Evolutionary conservation across 73 alveolate species (phyloP), one percentile per base, ranked within the genome.

Genomic region (Stentor roeselii): DNA sequence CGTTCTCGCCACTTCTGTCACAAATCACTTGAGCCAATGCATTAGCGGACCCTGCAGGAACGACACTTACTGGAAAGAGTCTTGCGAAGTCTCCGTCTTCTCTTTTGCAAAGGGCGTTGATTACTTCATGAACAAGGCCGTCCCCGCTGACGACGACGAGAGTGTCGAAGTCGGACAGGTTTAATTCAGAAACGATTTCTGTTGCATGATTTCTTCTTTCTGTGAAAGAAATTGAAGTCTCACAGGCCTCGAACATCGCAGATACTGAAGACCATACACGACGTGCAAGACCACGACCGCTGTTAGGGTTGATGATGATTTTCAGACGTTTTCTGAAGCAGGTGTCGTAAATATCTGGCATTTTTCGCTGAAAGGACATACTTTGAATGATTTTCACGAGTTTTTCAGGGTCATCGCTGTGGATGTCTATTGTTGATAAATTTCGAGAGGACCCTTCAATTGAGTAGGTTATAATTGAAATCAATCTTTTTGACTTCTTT

Each of bases 1-100:
- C 87, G 42, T 90, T 92, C 83, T 95, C 99, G 32, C 95, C 95
- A 39, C 93, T 90, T 37, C 88, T 78, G 76, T 80, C 86, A 3
- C 95, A 86, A 15, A 95, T 87, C 59, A 95, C 93, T 59, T 93
- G 92, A 3, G 93, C 94, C 21, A 93, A 77, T 0, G 97, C 99
- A 89, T 95, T 91, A 50, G 97, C 95, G 76, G 98, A 83, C 3
- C 99, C 99, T 15, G 96, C 99, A 0, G 99, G 99, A 61, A 95
- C 84, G 32, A 92, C 76, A 3, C 96, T 93, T 34, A 95, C 86
- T 2, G 95, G 93, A n/a, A 90, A 74, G 37, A 78, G 86, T 1
- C 86, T 84, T 58, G 87, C 89, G 41, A 87, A 75, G 59, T 93
- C 85, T 78, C 74, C 84, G 88, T 95, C 99, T 59, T 92, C 86